phyloP scores from a whole-genome alignment of 2,329 filamentous ascomycete species.

The Beauveria asiatica region DNA sequence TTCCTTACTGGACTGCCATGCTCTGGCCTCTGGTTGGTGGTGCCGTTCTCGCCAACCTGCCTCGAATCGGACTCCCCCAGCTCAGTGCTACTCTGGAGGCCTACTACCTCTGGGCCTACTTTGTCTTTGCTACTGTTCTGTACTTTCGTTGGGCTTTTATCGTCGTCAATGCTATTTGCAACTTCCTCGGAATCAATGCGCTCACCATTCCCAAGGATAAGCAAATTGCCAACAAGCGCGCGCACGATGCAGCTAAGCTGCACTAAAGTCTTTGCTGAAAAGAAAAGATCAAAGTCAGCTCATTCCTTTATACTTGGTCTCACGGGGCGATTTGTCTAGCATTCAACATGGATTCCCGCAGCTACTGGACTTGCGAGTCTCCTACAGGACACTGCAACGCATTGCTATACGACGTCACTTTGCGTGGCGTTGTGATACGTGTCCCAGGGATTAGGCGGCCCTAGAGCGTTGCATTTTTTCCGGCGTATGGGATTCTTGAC shows the following conservation, averaged over 20 bases:
- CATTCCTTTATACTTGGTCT: not conserved
- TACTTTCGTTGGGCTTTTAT: slow-evolving; percentile 92
- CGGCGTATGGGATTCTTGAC: slow-evolving; percentile 9
- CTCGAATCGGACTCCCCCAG: slow-evolving; percentile 61
- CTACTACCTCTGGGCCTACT: slow-evolving; percentile 75
- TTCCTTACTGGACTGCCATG: slow-evolving; percentile 94
- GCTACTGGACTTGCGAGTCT: slow-evolving; percentile 1
- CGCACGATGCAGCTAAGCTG: slow-evolving; percentile 29
- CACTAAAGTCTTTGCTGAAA: slow-evolving; percentile 17
- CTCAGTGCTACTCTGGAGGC: slow-evolving; percentile 61
- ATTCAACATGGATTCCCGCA: slow-evolving; percentile 4
- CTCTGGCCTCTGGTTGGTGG: slow-evolving; percentile 79
- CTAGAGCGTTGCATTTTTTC: slow-evolving; percentile 10
- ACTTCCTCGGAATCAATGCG: slow-evolving; percentile 88
- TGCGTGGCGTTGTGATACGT: not conserved
- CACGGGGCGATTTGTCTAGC: not conserved
- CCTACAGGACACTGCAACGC: not conserved
- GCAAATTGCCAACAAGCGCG: slow-evolving; percentile 44
- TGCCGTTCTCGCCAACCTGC: slow-evolving; percentile 74
- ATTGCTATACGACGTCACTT: not conserved
- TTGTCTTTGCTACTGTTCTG: slow-evolving; percentile 71
- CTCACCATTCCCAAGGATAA: slow-evolving; percentile 69
- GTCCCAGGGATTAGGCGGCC: not conserved
- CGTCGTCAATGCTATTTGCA: slow-evolving; percentile 85
- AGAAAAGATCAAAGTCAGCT: not conserved